phyloP scores from a whole-genome alignment of 208 protist genomes.

The Lotmaria passim region DNA sequence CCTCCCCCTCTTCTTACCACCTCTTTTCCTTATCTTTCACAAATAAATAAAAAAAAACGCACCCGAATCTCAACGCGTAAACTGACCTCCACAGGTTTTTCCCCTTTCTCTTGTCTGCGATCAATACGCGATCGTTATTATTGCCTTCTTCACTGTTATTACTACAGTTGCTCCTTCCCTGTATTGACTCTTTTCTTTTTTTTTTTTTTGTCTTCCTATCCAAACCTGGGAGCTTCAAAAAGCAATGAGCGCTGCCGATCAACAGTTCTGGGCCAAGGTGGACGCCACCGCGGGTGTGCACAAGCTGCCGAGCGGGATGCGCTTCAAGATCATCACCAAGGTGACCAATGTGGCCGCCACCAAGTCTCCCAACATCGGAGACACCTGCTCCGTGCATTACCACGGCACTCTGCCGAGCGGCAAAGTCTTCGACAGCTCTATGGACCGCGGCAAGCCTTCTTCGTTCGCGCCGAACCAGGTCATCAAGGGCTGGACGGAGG shows the following conservation, averaged over 20 bases:
- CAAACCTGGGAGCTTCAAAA: conserved; percentile 25
- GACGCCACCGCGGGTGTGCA: conserved; percentile 45
- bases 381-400: conserved; percentile 85
- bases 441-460: conserved; percentile 60
- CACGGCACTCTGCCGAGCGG: conserved; percentile 69
- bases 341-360: conserved; percentile 33
- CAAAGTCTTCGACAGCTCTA: conserved; percentile 85
- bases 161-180: no score
- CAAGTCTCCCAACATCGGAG: conserved; percentile 49
- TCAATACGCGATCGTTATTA: no score
- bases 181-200: conserved; percentile 17
- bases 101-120: no score
- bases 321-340: conserved; percentile 67
- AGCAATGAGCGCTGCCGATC: conserved; percentile 31
- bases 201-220: conserved; percentile 14
- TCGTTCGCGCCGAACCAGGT: conserved; percentile 76
- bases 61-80: no score
- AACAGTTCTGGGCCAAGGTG: conserved; percentile 56
- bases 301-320: conserved; percentile 80
- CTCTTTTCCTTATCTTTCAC: no score
- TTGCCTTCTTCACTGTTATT: background rate
- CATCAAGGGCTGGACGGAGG: conserved; percentile 88
- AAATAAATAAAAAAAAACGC: no score
- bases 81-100: no score
- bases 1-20: no score